These are phyloP conservation scores for Lactarius hengduanensis DNA, from an alignment of 768 basidiomycete genomes.

Conservation along the genomic window DNA sequence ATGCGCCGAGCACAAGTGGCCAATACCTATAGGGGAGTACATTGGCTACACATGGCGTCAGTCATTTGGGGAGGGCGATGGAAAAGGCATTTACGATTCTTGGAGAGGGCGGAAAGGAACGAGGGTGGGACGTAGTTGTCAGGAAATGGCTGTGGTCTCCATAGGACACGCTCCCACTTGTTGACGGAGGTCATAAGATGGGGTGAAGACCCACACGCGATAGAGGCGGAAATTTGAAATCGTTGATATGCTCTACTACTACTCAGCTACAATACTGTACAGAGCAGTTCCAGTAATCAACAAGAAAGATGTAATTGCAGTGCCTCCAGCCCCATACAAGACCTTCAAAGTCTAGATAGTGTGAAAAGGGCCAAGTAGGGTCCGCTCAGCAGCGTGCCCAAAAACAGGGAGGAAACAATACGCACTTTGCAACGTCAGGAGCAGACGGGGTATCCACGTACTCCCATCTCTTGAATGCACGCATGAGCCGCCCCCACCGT, in stretches of 20 bases:
- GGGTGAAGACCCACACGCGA: slow-evolving; percentile 9
- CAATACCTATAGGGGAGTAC: slow-evolving; percentile 77
- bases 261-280: slow-evolving; percentile 1
- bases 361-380: background rate
- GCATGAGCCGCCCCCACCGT: slow-evolving; percentile 30
- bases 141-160: slow-evolving; percentile 70
- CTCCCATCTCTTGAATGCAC: slow-evolving; percentile 20
- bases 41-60: slow-evolving; percentile 53
- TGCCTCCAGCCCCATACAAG: background rate
- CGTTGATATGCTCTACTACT: background rate
- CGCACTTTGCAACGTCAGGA: slow-evolving; percentile 5
- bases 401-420: background rate
- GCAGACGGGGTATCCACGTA: slow-evolving; percentile 12
- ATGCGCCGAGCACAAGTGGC: slow-evolving; percentile 66
- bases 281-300: slow-evolving; percentile 7
- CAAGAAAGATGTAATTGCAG: background rate
- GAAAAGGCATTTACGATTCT: slow-evolving; percentile 54
- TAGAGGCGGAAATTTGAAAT: too few relatives aligned
- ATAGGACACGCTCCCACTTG: slow-evolving; percentile 73
- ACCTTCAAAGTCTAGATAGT: slow-evolving; percentile 8
- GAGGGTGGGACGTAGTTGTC: slow-evolving; percentile 84
- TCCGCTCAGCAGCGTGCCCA: background rate
- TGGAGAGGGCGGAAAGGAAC: slow-evolving; percentile 76
- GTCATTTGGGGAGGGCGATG: slow-evolving; percentile 16
- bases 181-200: slow-evolving; percentile 29